phyloP scores from a whole-genome alignment of 306 rosid species.

The Mimosa bimucronata region DNA sequence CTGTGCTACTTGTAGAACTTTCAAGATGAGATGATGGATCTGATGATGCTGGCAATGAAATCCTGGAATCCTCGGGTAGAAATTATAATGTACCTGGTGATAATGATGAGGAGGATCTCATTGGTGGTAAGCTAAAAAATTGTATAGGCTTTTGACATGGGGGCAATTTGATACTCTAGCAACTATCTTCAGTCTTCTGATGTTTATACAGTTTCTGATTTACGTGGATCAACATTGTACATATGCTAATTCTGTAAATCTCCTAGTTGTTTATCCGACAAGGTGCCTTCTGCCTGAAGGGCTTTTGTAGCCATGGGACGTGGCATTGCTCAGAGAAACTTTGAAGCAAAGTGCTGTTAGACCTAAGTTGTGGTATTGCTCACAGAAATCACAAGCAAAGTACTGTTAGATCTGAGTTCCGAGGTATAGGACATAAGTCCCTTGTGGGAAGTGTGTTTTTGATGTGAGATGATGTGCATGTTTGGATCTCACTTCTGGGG shows the following conservation, averaged over 20 bases:
- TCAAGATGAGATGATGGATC: slow-evolving; percentile 95
- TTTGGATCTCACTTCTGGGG: too few species aligned
- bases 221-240: background rate
- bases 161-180: background rate
- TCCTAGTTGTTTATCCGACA: background rate
- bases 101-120: slow-evolving; percentile 84
- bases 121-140: slow-evolving; percentile 76
- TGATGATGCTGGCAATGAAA: slow-evolving; percentile 63
- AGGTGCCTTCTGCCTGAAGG: background rate
- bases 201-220: background rate
- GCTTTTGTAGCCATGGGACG: background rate
- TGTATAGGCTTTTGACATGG: slow-evolving; percentile 18
- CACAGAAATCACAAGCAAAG: too few species aligned
- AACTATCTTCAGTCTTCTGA: background rate
- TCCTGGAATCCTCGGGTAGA: slow-evolving; percentile 67
- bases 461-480: too few species aligned
- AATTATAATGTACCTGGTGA: slow-evolving; percentile 92
- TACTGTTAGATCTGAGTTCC: too few species aligned
- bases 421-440: background rate
- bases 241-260: background rate
- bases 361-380: background rate
- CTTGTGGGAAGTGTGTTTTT: background rate
- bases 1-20: slow-evolving; percentile 56
- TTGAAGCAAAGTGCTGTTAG: background rate
- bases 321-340: background rate